Evolutionary conservation across 1,139 yeast species (phyloP).

Genomic region (Kodamaea fungicola): DNA sequence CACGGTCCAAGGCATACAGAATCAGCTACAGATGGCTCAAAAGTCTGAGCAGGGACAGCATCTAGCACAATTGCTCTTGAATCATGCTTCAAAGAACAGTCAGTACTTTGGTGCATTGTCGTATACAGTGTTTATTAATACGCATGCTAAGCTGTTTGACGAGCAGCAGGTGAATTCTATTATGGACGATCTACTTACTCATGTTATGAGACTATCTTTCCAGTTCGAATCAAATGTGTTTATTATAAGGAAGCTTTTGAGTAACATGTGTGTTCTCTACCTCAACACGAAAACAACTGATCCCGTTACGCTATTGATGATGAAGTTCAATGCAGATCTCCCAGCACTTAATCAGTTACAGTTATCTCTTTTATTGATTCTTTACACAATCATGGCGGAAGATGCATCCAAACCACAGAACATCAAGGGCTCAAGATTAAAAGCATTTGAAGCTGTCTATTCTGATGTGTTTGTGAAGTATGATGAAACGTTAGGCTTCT

Average conservation of each 20-base stretch:
- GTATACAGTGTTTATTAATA: conserved; percentile 55
- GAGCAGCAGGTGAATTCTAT: conserved; percentile 4
- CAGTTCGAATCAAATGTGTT: conserved; percentile 16
- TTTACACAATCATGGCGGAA: conserved; percentile 51
- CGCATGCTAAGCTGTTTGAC: conserved; percentile 12
- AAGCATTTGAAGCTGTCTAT: conserved; percentile 4
- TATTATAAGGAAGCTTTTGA: conserved; percentile 35
- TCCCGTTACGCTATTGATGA: conserved; percentile 2
- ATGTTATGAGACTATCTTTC: conserved; percentile 7
- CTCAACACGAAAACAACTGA: conserved; percentile 12
- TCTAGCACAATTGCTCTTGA: conserved; percentile 49
- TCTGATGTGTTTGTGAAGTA: conserved; percentile 9
- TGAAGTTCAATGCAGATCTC: background rate
- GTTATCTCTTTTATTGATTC: conserved; percentile 11
- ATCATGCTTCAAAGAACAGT: conserved; percentile 43
- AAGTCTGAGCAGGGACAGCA: conserved; percentile 47
- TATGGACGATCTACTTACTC: conserved; percentile 8
- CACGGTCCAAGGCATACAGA: conserved; percentile 46
- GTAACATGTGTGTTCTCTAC: conserved; percentile 54
- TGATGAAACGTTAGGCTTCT: conserved; percentile 4
- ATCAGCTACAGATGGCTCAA: conserved; percentile 52
- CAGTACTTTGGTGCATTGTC: conserved; percentile 74
- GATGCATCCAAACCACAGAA: conserved; percentile 40
- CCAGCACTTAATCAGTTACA: conserved; percentile 6
- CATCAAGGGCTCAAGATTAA: conserved; percentile 9